Conservation (phyloP, 2,329 filamentous ascomycete species). For the Colletotrichum acutatum region DNA sequence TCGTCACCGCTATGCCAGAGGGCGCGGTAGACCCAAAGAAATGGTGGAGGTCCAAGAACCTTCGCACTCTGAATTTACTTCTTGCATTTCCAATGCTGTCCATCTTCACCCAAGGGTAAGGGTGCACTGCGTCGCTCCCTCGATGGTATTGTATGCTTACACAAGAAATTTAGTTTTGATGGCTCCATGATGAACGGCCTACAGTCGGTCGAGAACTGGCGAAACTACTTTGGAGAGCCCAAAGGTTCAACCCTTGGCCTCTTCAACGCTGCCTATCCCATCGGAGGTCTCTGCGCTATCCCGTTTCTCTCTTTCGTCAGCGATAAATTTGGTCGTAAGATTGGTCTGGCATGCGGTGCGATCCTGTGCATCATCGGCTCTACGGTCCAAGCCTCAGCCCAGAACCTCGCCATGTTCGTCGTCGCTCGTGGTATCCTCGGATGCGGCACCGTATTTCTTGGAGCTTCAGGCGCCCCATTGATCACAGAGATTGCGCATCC, state of each 20-base stretch:
- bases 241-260: conserved; percentile 47
- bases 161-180: not conserved
- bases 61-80: not conserved
- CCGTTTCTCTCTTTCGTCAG: conserved; percentile 49
- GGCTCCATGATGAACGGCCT: conserved; percentile 58
- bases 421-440: conserved; percentile 46
- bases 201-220: conserved; percentile 54
- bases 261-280: conserved; percentile 49
- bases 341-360: conserved; percentile 48
- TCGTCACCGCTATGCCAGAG: not conserved
- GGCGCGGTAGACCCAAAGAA: not conserved
- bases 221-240: conserved; percentile 51
- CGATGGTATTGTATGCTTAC: too few species aligned
- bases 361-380: conserved; percentile 44
- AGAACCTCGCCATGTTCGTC: conserved; percentile 43
- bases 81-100: not conserved
- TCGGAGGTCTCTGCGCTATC: conserved; percentile 51
- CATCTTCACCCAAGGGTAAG: not conserved
- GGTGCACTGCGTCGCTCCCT: not conserved
- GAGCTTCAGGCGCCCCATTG: conserved; percentile 46
- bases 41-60: not conserved
- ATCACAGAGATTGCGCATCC: conserved; percentile 49
- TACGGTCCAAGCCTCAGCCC: conserved; percentile 45
- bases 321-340: conserved; percentile 53
- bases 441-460: conserved; percentile 44